Evolutionary conservation across 345 rosid genomes (phyloP), one percentile per base, ranked within the genome.

Genomic region (Laguncularia racemosa): DNA sequence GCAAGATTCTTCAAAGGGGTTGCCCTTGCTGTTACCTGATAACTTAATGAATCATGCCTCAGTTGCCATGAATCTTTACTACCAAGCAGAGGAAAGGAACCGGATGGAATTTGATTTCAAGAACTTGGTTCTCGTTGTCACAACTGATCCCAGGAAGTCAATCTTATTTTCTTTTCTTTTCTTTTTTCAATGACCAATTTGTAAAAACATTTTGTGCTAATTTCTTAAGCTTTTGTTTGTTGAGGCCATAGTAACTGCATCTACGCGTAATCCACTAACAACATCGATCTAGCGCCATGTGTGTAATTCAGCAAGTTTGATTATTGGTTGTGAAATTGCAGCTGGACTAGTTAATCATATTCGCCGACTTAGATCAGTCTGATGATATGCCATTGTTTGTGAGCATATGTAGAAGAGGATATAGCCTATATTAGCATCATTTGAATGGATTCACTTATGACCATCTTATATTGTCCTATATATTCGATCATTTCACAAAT

Each of bases 81-180:
- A 72, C 71, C 80, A 72, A 58, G 11, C 48, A 43, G 60, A 51
- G 23, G 60, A 50, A 52, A 69, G 64, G 60, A 75, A 63, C 46
- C n/a, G 26, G 47, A n/a, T 78, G 83, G 83, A 64, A 72, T 61
- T 75, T 33, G 77, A 78, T 54, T 75, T 60, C 73, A 59, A 11
- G 40, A 26, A 17, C 18, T 38, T 59, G 18, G 72, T 50, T 52
- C 63, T 68, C 55, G 17, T 20, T 16, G 44, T 52, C 28, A 13
- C 38, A 0, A 52, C 72, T 14, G 18, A 68, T 28, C 60, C 63
- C 33, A 68, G 72, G 57, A 43, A 57, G n/a, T n/a, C n/a, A n/a
- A n/a, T 62, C 15, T 2, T 15, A 15, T 44, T 26, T 12, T 14
- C 16, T 0, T n/a, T n/a, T n/a, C n/a, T 12, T 18, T 21, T 11